These are phyloP conservation scores for Linaria vulgaris DNA, from an alignment of 257 asterid genomes.

Conservation along the genomic window DNA sequence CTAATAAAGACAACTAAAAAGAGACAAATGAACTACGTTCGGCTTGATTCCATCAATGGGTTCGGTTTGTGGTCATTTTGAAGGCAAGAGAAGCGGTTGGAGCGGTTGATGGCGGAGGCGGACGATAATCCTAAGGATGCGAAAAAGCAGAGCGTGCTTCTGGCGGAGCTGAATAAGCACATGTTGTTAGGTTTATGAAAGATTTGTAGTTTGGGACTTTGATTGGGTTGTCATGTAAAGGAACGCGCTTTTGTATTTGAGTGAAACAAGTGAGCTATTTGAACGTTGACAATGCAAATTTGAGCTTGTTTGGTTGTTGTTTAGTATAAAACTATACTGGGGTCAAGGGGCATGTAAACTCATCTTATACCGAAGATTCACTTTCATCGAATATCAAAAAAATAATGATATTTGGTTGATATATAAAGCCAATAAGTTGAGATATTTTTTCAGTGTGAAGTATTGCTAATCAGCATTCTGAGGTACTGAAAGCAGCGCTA, in stretches of 20 bases:
- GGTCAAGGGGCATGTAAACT: not conserved
- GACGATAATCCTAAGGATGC: conserved; percentile 80
- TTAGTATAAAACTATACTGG: not conserved
- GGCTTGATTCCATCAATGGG: too few relatives aligned
- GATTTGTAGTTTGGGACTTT: not conserved
- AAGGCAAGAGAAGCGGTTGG: conserved; percentile 77
- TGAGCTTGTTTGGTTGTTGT: not conserved
- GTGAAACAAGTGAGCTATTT: not conserved
- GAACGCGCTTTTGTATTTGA: not conserved
- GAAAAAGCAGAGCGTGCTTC: conserved; percentile 64
- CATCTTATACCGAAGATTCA: too few relatives aligned
- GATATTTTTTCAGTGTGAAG: too few relatives aligned
- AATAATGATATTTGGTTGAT: not conserved
- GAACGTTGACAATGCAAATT: not conserved
- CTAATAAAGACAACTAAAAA: too few relatives aligned
- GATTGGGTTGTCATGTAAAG: conserved; percentile 2
- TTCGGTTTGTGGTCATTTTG: conserved; percentile 85
- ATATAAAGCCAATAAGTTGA: not conserved
- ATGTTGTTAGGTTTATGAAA: conserved; percentile 38
- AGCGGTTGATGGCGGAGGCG: conserved; percentile 71
- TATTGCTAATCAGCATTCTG: not conserved
- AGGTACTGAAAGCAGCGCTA: not conserved
- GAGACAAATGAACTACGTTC: too few relatives aligned
- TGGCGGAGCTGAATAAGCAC: conserved; percentile 85
- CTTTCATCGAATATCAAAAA: too few relatives aligned